Conservation (phyloP, 2,329 filamentous ascomycete species). For the Beauveria scarabaeidicola region DNA sequence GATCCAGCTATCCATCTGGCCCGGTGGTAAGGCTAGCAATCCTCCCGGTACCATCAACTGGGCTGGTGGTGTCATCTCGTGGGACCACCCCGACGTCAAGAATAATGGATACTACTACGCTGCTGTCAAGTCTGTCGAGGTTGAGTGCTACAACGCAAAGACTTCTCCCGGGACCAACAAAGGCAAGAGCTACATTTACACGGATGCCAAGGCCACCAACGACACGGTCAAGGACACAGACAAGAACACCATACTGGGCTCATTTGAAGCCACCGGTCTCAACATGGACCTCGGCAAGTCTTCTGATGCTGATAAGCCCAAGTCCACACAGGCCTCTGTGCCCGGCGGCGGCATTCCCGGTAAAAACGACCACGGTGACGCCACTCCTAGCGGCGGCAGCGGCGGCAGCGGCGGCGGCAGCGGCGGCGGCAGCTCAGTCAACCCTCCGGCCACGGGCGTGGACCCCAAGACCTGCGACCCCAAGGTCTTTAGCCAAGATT, state of each 20-base stretch:
- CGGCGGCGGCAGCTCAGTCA: slow-evolving; percentile 14
- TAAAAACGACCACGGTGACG: slow-evolving; percentile 16
- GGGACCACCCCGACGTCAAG: slow-evolving; percentile 64
- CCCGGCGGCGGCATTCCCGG: slow-evolving; percentile 23
- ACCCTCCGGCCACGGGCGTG: slow-evolving; percentile 7
- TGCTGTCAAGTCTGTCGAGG: slow-evolving; percentile 64
- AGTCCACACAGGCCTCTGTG: slow-evolving; percentile 16
- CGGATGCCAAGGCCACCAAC: slow-evolving; percentile 56
- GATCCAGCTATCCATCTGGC: slow-evolving; percentile 93
- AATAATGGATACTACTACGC: slow-evolving; percentile 84
- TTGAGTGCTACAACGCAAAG: slow-evolving; percentile 71
- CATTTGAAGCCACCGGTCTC: slow-evolving; percentile 70
- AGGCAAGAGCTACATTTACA: slow-evolving; percentile 69
- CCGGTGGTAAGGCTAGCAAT: slow-evolving; percentile 73
- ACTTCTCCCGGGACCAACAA: slow-evolving; percentile 57
- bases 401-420: slow-evolving; percentile 17
- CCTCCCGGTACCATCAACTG: slow-evolving; percentile 78
- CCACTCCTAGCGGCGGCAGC: slow-evolving; percentile 15
- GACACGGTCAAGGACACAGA: slow-evolving; percentile 68
- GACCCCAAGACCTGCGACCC: slow-evolving; percentile 24
- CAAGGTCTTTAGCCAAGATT: slow-evolving; percentile 34
- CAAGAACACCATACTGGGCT: slow-evolving; percentile 67
- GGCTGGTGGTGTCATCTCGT: slow-evolving; percentile 87
- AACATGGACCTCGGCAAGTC: slow-evolving; percentile 51
- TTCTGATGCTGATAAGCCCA: slow-evolving; percentile 16